Conservation (phyloP, 768 basidiomycete species). For the Russula emetica region DNA sequence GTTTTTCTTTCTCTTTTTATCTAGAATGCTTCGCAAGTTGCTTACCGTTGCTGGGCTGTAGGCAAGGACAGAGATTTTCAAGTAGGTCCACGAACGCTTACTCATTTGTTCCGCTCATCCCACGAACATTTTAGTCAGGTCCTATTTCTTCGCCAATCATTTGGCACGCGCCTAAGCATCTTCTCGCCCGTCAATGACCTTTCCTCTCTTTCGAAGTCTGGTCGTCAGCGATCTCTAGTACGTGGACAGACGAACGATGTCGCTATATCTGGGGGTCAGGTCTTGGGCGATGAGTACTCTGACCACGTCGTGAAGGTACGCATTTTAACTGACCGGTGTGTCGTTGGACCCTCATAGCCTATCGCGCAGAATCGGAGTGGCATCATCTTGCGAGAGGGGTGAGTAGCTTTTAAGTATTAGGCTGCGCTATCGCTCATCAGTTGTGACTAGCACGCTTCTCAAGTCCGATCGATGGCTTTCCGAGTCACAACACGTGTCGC, state of each 20-base stretch:
- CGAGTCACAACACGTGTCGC: conserved; percentile 59
- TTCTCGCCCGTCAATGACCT: conserved; percentile 91
- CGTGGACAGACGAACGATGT: conserved; percentile 71
- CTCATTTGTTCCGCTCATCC: neutral
- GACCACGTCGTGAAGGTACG: conserved; percentile 86
- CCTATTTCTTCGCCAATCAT: conserved; percentile 74
- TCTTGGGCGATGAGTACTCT: conserved; percentile 93
- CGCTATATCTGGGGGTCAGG: conserved; percentile 73
- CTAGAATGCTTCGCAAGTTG: neutral
- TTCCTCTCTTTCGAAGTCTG: conserved; percentile 69
- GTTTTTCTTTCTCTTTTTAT: conserved; percentile 38
- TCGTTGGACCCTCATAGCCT: neutral
- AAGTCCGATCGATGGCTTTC: conserved; percentile 92
- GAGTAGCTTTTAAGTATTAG: conserved; percentile 30
- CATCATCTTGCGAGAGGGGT: conserved; percentile 90
- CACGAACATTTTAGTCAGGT: conserved; percentile 62
- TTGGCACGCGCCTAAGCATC: conserved; percentile 78
- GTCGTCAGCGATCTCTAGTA: conserved; percentile 53
- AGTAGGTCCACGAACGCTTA: conserved; percentile 47
- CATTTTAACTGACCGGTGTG: neutral
- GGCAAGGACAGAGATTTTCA: conserved; percentile 88
- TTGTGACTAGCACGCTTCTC: conserved; percentile 58
- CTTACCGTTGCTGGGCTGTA: conserved; percentile 30
- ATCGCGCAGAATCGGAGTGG: conserved; percentile 79
- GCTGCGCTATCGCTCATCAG: neutral